A percentile compares a stretch with the other conserved stretches of the same genome.
Evolutionary conservation across 2,329 filamentous ascomycete species (phyloP).

Genomic region (Colletotrichum neosansevieriae): DNA sequence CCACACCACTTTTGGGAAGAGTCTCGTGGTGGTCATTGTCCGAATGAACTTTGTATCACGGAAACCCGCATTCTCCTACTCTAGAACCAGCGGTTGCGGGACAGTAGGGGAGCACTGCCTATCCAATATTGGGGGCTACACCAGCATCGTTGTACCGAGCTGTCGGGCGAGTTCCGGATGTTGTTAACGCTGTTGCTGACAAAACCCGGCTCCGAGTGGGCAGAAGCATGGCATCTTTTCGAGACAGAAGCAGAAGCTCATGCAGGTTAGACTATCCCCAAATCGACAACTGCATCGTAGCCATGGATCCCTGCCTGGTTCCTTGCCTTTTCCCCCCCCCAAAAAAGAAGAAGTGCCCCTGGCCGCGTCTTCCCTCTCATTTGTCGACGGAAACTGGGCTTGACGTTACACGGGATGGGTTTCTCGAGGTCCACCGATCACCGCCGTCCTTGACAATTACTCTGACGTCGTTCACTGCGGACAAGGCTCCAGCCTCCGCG

Average conservation of each 20-base stretch:
- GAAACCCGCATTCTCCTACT: constrained; percentile 22
- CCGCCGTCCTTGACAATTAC: constrained; percentile 38
- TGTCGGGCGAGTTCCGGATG: constrained; percentile 38
- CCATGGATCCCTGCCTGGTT: constrained; percentile 14
- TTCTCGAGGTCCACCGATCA: constrained; percentile 31
- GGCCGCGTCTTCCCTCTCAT: constrained; percentile 7
- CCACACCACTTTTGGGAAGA: neutral
- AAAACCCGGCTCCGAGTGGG: constrained; percentile 27
- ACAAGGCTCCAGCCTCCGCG: constrained; percentile 36
- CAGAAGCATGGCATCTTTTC: neutral
- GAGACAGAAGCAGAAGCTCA: constrained; percentile 14
- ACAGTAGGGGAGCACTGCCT: neutral
- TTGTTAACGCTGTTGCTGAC: constrained; percentile 8
- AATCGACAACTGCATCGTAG: constrained; percentile 38
- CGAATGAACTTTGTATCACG: constrained; percentile 15
- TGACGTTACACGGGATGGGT: constrained; percentile 29
- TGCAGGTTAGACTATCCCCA: constrained; percentile 31
- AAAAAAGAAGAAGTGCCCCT: constrained; percentile 10
- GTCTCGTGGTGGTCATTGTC: constrained; percentile 12
- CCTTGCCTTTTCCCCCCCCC: constrained; percentile 25
- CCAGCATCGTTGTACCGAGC: constrained; percentile 17
- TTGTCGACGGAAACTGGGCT: constrained; percentile 11
- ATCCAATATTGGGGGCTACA: constrained; percentile 6
- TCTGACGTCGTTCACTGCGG: constrained; percentile 36
- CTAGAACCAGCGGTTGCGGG: no score